A percentile compares a stretch with the other conserved stretches of the same genome.
phyloP scores from a whole-genome alignment of 2,329 filamentous ascomycete genomes.

The Chaetomiaceae sp. region DNA sequence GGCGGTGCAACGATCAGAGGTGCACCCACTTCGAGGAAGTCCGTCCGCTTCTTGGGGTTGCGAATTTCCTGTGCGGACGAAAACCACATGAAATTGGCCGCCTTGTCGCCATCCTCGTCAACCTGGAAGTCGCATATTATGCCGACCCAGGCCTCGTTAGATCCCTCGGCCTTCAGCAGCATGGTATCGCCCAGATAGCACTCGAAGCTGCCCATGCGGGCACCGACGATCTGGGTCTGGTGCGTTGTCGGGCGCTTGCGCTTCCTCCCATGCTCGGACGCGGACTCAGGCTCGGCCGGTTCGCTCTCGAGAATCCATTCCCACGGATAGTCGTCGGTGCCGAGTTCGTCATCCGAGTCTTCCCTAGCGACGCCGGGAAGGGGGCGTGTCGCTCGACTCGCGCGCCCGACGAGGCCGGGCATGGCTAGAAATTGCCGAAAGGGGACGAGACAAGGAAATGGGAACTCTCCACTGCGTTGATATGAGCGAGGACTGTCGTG shows the following conservation, averaged over 20 bases:
- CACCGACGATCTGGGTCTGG: constrained; percentile 63
- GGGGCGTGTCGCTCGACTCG: constrained; percentile 3
- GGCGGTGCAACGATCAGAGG: background rate
- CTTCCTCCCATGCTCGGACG: constrained; percentile 24
- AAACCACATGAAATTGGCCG: constrained; percentile 93
- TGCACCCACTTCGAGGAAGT: constrained; percentile 61
- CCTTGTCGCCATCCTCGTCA: constrained; percentile 67
- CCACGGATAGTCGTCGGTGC: constrained; percentile 66
- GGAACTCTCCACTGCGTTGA: no score
- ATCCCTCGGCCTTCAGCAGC: constrained; percentile 79
- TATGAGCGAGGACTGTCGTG: no score
- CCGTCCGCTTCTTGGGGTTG: constrained; percentile 71
- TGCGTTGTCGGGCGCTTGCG: constrained; percentile 28
- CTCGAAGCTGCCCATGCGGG: constrained; percentile 72
- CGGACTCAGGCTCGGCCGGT: constrained; percentile 7
- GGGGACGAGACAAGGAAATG: background rate
- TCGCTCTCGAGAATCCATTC: constrained; percentile 64
- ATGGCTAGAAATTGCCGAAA: constrained; percentile 3
- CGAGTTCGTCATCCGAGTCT: constrained; percentile 84
- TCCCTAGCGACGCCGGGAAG: constrained; percentile 59
- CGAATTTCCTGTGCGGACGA: constrained; percentile 84
- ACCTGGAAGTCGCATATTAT: constrained; percentile 79
- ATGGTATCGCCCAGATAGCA: constrained; percentile 79
- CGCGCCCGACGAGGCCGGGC: constrained; percentile 12
- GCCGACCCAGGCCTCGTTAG: constrained; percentile 86